Percentiles rank a stretch among this genome's conserved stretches.
Evolutionary conservation across 805 yeast genomes (phyloP).

Genomic region (Myxozyma udenii): DNA sequence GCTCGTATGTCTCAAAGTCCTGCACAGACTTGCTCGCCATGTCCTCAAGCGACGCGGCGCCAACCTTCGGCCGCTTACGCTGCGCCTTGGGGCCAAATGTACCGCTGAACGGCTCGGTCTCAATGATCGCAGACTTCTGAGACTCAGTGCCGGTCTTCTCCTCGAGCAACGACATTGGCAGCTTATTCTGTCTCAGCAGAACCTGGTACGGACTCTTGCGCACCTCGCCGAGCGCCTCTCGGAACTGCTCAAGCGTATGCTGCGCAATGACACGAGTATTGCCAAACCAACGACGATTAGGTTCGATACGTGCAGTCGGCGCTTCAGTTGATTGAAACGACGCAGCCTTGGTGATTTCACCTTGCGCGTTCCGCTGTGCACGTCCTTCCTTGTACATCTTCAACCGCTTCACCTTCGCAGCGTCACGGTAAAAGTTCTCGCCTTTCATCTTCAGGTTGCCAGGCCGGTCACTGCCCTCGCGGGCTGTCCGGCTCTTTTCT

Average conservation of each 20-base stretch:
- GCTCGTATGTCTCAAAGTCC: constrained; percentile 61
- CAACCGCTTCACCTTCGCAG: constrained; percentile 56
- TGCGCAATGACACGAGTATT: constrained; percentile 96
- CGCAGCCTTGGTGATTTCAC: constrained; percentile 85
- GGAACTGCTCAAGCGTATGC: constrained; percentile 88
- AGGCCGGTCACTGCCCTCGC: constrained; percentile 64
- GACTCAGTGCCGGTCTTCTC: constrained; percentile 71
- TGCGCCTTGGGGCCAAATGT: constrained; percentile 96
- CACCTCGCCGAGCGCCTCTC: constrained; percentile 89
- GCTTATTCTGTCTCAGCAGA: constrained; percentile 77
- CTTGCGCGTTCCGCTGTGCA: constrained; percentile 80
- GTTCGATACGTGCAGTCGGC: constrained; percentile 91
- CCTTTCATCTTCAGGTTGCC: constrained; percentile 94
- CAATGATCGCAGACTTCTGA: constrained; percentile 76
- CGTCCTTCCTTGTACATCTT: constrained; percentile 92
- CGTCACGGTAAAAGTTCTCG: constrained; percentile 77
- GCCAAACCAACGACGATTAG: constrained; percentile 96
- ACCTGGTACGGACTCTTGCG: constrained; percentile 82
- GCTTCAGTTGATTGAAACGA: constrained; percentile 79
- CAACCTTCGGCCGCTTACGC: constrained; percentile 74
- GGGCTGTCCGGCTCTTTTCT: constrained; percentile 79
- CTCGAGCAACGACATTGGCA: constrained; percentile 92
- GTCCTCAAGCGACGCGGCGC: constrained; percentile 75
- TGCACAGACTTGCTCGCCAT: constrained; percentile 57
- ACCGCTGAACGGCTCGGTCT: constrained; percentile 75